These are phyloP conservation scores for Solidago caesia DNA, from an alignment of 129 eudicot genomes.

Conservation along the genomic window DNA sequence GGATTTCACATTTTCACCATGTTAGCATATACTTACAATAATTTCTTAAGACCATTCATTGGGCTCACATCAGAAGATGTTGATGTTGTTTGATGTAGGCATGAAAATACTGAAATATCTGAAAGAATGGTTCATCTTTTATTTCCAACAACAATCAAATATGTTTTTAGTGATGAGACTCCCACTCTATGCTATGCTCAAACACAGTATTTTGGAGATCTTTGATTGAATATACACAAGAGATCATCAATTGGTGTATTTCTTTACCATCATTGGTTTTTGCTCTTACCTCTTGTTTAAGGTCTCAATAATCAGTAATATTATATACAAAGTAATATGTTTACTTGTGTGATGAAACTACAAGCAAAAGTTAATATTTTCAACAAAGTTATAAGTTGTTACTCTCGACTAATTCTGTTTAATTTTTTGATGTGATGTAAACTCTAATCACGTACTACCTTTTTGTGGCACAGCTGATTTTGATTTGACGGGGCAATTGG, in stretches of 20 bases:
- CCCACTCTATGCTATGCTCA: background rate
- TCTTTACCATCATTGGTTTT: background rate
- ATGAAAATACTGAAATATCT: background rate
- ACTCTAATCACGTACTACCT: conserved; percentile 8
- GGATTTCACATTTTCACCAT: background rate
- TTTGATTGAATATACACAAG: background rate
- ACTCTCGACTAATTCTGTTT: background rate
- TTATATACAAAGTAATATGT: background rate
- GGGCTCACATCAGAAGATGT: background rate
- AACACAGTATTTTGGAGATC: background rate
- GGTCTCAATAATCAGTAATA: background rate
- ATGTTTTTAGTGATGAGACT: background rate
- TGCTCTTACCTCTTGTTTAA: background rate
- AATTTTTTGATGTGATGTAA: background rate
- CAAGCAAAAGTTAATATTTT: background rate
- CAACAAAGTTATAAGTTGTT: background rate
- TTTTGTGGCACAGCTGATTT: conserved; percentile 69
- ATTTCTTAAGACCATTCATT: background rate
- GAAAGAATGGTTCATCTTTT: background rate
- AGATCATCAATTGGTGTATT: background rate
- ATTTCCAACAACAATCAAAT: conserved; percentile 1
- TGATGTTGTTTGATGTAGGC: background rate
- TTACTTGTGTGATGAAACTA: background rate
- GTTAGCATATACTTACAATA: background rate
- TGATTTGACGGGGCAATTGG: conserved; percentile 96